Percentiles rank a stretch among this genome's conserved stretches.
Evolutionary conservation across 768 basidiomycete species (phyloP).

Genomic region (Phanerochaete sordida): DNA sequence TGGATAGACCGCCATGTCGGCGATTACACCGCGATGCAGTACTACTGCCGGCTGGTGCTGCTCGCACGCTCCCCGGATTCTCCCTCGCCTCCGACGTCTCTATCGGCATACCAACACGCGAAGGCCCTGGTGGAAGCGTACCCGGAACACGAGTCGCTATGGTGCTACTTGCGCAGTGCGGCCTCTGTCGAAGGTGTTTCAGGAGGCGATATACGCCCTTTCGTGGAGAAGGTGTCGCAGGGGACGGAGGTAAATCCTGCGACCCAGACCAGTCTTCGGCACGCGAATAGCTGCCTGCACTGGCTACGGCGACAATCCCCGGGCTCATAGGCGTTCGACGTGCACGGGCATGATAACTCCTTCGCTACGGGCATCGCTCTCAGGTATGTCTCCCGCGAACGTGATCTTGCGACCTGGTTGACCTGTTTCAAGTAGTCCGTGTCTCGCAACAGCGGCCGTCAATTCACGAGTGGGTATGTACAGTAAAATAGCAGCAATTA

Average conservation of each 20-base stretch:
- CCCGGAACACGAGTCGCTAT: slow-evolving; percentile 59
- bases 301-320: neutral
- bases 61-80: neutral
- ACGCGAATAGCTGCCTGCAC: neutral
- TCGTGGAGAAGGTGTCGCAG: neutral
- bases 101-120: slow-evolving; percentile 33
- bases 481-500: neutral
- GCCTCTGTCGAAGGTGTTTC: neutral
- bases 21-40: slow-evolving; percentile 64
- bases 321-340: neutral
- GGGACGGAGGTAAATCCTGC: neutral
- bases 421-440: neutral
- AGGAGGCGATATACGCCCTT: neutral
- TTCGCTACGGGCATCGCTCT: neutral
- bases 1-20: slow-evolving; percentile 68
- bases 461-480: neutral
- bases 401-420: neutral
- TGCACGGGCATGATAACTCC: neutral
- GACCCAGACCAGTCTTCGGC: neutral
- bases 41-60: slow-evolving; percentile 39
- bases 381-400: neutral
- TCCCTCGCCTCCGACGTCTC: neutral
- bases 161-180: slow-evolving; percentile 50
- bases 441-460: neutral
- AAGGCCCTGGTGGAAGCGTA: slow-evolving; percentile 45